phyloP scores from a whole-genome alignment of 2,329 filamentous ascomycete species.

The Coleophoma crateriformis region DNA sequence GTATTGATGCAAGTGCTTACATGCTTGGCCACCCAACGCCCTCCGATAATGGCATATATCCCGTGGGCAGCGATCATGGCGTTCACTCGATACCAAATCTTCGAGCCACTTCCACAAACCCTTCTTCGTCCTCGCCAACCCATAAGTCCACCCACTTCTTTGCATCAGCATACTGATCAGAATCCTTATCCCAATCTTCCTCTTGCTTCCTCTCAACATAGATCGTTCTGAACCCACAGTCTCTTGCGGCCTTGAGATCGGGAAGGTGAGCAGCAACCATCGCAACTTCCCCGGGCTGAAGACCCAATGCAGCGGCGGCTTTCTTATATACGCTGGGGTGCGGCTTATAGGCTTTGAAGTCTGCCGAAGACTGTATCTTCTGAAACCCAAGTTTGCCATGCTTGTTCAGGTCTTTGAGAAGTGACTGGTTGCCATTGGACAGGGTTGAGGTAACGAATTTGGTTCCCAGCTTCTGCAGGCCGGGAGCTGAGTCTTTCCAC shows the following conservation, averaged over 20 bases:
- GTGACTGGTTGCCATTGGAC: slow-evolving; percentile 65
- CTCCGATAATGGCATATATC: too few species aligned
- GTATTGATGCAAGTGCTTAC: too few species aligned
- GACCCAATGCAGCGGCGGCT: slow-evolving; percentile 51
- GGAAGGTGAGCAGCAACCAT: slow-evolving; percentile 73
- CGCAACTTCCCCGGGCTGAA: slow-evolving; percentile 54
- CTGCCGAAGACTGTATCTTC: slow-evolving; percentile 58
- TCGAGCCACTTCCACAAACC: slow-evolving; percentile 44
- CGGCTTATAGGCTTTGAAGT: slow-evolving; percentile 73
- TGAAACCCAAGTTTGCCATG: slow-evolving; percentile 57
- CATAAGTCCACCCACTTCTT: slow-evolving; percentile 62
- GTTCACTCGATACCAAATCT: slow-evolving; percentile 32
- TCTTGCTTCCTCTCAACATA: slow-evolving; percentile 67
- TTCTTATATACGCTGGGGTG: slow-evolving; percentile 62
- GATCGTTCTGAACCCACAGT: slow-evolving; percentile 60
- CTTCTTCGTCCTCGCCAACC: slow-evolving; percentile 44
- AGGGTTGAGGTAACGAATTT: slow-evolving; percentile 58
- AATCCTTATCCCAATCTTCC: slow-evolving; percentile 51
- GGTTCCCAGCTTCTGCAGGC: slow-evolving; percentile 47
- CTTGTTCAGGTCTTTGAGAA: slow-evolving; percentile 60
- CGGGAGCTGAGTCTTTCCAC: slow-evolving; percentile 58
- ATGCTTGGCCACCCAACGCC: too few species aligned
- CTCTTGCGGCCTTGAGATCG: slow-evolving; percentile 63
- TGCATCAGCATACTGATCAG: slow-evolving; percentile 44
- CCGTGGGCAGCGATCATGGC: not conserved